A percentile compares a stretch with the other conserved stretches of the same genome.
These are phyloP conservation scores for Singerocomus rubriflavus DNA, from an alignment of 1,284 basidiomycete species.

Conservation along the genomic window DNA sequence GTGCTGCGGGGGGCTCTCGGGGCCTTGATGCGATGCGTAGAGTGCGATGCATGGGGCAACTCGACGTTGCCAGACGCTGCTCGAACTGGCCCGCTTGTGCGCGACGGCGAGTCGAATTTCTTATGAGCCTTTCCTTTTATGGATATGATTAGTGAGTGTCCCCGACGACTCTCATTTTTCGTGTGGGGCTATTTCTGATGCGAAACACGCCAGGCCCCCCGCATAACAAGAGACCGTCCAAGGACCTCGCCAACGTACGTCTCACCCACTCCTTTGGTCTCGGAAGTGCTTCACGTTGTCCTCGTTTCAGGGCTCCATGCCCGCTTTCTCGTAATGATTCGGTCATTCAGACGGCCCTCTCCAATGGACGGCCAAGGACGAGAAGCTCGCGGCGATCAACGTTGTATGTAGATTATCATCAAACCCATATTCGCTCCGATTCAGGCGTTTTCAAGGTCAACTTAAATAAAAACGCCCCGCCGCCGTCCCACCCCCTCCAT, in stretches of 20 bases:
- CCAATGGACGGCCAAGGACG: slow-evolving; percentile 33
- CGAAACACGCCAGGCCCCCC: slow-evolving; percentile 12
- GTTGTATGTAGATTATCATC: slow-evolving; percentile 38
- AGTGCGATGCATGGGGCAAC: slow-evolving; percentile 15
- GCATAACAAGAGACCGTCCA: slow-evolving; percentile 11
- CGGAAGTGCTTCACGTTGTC: slow-evolving; percentile 16
- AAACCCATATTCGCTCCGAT: slow-evolving; percentile 35
- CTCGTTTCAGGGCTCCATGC: slow-evolving; percentile 34
- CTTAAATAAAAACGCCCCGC: slow-evolving; percentile 28
- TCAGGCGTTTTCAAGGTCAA: slow-evolving; percentile 24
- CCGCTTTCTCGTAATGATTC: slow-evolving; percentile 35
- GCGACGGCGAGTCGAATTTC: too few relatives aligned
- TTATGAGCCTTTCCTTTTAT: slow-evolving; percentile 15
- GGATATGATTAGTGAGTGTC: background rate
- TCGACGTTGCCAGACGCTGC: too few relatives aligned
- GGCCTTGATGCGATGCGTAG: slow-evolving; percentile 3
- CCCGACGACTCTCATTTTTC: too few relatives aligned
- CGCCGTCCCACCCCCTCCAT: slow-evolving; percentile 7
- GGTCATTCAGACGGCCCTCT: slow-evolving; percentile 33
- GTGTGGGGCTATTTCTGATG: background rate
- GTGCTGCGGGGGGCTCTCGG: background rate
- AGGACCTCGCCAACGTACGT: slow-evolving; percentile 13
- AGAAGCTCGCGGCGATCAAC: slow-evolving; percentile 50
- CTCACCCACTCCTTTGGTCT: slow-evolving; percentile 3
- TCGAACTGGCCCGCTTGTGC: too few relatives aligned